Conservation (phyloP, 2,329 filamentous ascomycete species). For the Zymoseptoria tritici region DNA sequence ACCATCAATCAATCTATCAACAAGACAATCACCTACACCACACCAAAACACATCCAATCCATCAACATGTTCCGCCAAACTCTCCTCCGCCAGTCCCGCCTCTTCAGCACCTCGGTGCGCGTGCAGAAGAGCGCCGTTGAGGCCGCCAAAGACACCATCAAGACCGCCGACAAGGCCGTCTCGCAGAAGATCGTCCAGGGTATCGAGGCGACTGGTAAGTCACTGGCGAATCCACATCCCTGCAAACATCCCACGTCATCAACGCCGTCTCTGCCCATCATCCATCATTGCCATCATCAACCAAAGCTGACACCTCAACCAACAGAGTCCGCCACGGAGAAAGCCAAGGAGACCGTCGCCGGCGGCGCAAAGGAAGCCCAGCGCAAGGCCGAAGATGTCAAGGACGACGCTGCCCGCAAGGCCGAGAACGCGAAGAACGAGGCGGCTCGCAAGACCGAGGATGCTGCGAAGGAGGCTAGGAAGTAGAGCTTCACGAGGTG, state of each 20-base stretch:
- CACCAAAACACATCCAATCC: neutral
- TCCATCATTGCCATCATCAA: no score
- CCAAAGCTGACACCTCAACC: neutral
- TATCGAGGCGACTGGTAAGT: slow-evolving; percentile 56
- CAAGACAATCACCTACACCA: neutral
- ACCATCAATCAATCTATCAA: neutral
- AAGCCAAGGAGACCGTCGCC: slow-evolving; percentile 34
- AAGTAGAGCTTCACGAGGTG: slow-evolving; percentile 3
- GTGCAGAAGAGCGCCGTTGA: slow-evolving; percentile 48
- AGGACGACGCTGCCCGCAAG: slow-evolving; percentile 37
- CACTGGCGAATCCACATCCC: neutral
- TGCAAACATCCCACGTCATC: neutral
- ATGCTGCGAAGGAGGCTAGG: slow-evolving; percentile 12
- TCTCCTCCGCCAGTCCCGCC: slow-evolving; percentile 38
- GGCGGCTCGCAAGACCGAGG: slow-evolving; percentile 36
- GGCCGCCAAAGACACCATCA: slow-evolving; percentile 50
- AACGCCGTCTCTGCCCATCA: neutral
- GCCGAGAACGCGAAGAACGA: slow-evolving; percentile 32
- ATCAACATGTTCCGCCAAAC: slow-evolving; percentile 41
- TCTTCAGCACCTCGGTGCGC: slow-evolving; percentile 47
- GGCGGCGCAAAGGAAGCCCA: slow-evolving; percentile 31
- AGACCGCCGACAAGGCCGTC: slow-evolving; percentile 50
- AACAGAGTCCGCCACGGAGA: slow-evolving; percentile 45
- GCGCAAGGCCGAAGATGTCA: slow-evolving; percentile 34
- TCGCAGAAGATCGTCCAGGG: slow-evolving; percentile 52